phyloP scores from a whole-genome alignment of 495 filamentous ascomycete genomes.

The Neurospora cerealis region DNA sequence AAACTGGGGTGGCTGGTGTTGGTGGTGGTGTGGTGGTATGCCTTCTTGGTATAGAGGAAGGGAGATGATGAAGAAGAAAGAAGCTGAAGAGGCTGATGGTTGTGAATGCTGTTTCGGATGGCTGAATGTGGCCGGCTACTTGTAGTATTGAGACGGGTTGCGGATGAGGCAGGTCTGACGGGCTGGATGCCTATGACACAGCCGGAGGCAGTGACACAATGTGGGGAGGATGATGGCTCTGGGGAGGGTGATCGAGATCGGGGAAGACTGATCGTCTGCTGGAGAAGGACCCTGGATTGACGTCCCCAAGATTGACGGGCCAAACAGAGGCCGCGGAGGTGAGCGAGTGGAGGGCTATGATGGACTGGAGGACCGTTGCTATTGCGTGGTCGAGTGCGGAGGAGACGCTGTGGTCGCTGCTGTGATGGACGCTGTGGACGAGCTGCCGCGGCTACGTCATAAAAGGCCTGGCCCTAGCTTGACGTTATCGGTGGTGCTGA shows the following conservation, averaged over 20 bases:
- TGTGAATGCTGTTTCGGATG: not conserved
- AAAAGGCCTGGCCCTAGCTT: slow-evolving; percentile 23
- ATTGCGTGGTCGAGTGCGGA: not conserved
- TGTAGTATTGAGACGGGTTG: not conserved
- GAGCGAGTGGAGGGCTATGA: not conserved
- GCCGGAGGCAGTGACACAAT: not conserved
- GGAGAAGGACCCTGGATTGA: not conserved
- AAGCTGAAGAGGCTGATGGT: not conserved
- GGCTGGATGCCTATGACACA: not conserved
- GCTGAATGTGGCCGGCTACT: not conserved
- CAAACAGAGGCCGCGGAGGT: not conserved
- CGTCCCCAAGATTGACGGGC: not conserved
- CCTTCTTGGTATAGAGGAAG: not conserved
- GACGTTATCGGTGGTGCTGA: not conserved
- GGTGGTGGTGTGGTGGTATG: not conserved
- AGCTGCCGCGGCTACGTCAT: slow-evolving; percentile 15
- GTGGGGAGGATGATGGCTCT: not conserved
- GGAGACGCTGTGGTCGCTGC: not conserved
- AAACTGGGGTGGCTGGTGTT: not conserved
- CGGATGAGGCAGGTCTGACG: not conserved
- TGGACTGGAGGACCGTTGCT: not conserved
- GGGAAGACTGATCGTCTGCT: not conserved
- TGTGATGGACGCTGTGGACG: not conserved
- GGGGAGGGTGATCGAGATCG: not conserved
- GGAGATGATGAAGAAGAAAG: not conserved